Evolutionary conservation across 805 yeast genomes (phyloP), one percentile per base, ranked within the genome.

Genomic region (Kazachstania martiniae): DNA sequence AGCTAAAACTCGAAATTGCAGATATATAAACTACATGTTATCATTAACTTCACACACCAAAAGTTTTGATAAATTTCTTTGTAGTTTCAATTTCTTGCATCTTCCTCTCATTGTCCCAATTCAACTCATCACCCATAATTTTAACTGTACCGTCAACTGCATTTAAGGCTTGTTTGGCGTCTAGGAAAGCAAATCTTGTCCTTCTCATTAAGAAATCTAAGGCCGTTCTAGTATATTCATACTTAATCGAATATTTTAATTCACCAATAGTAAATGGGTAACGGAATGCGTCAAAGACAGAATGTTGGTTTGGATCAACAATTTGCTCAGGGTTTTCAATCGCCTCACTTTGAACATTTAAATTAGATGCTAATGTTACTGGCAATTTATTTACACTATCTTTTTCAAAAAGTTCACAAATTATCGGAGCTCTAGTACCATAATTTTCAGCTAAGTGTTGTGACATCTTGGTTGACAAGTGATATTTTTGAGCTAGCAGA

Each of bases 241-340:
- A 72, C 40, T 72, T 63, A 46, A 85, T 66, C 9, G 85, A 77
- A 62, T 86, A 89, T 51, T 75, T 69, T 58, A 89, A 68, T 64
- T 87, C 97, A 33, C 91, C 96, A 49, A 86, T 72, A 35, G 93
- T 83, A 63, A 85, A 87, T 46, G 94, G 94, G 60, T 77, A 80
- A 42, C 75, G 79, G 49, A 74, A 79, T 35, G 63, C 46, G 22
- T 51, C 55, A 27, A 47, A 51, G 28, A 44, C 42, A 13, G 13
- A 8, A 9, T n/a, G 8, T 8, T 8, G 7, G n/a, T 8, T 23
- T 9, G 10, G 6, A 23, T 17, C 23, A 31, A 28, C n/a, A n/a
- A 25, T 10, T 18, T 29, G 26, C 17, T n/a, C 13, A 15, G 25
- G 8, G 12, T 29, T 21, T 27, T 34, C 25, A 15, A 26, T 28